These are phyloP conservation scores for Glycine soja DNA, from an alignment of 306 rosid species.

Conservation along the genomic window DNA sequence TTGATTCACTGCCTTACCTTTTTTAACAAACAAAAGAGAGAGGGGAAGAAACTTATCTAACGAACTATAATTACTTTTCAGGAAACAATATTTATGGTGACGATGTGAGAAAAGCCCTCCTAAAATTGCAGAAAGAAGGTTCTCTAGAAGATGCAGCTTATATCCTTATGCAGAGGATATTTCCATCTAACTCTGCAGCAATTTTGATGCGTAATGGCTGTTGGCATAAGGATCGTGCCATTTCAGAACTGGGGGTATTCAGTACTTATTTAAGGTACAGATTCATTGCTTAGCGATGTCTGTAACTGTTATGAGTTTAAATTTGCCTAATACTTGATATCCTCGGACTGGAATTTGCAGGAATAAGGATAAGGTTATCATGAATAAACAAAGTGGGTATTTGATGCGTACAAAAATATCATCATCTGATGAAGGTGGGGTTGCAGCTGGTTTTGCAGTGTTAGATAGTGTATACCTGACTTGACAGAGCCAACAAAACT, in stretches of 20 bases:
- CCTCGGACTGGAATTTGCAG: slow-evolving; percentile 60
- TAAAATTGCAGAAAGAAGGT: slow-evolving; percentile 69
- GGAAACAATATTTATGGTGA: slow-evolving; percentile 91
- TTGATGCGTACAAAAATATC: slow-evolving; percentile 90
- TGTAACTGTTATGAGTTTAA: neutral
- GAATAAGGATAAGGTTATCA: slow-evolving; percentile 74
- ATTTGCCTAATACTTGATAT: slow-evolving; percentile 32
- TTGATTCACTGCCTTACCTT: neutral
- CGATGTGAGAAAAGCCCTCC: slow-evolving; percentile 73
- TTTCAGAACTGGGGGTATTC: slow-evolving; percentile 85
- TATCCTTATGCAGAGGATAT: slow-evolving; percentile 95
- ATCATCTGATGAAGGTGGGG: slow-evolving; percentile 97
- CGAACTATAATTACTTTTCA: slow-evolving; percentile 47
- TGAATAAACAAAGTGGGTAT: slow-evolving; percentile 80
- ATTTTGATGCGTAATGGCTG: slow-evolving; percentile 76
- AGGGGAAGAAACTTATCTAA: slow-evolving; percentile 5
- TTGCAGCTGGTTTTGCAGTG: slow-evolving; percentile 91
- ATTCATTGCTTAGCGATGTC: neutral
- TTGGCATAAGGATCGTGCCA: slow-evolving; percentile 64
- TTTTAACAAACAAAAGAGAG: neutral
- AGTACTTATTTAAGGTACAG: slow-evolving; percentile 87
- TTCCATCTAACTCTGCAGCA: slow-evolving; percentile 63
- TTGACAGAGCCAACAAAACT: slow-evolving; percentile 34
- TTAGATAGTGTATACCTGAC: slow-evolving; percentile 78
- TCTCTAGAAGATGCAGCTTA: slow-evolving; percentile 83